Evolutionary conservation across 352 stramenopile species (phyloP).

Genomic region (Phytophthora rubi): DNA sequence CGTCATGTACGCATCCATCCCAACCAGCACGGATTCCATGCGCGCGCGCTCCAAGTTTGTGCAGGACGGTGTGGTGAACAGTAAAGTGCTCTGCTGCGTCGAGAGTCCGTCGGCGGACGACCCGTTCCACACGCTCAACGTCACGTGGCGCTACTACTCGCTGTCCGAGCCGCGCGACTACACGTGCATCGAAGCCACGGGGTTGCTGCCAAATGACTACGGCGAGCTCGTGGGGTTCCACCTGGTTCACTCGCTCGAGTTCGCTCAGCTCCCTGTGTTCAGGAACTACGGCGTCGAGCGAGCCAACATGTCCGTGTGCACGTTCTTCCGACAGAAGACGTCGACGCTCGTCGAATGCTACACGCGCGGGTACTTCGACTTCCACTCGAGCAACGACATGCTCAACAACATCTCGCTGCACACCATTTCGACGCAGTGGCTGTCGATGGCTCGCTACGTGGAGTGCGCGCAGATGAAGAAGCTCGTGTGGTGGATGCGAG

Average conservation of each 20-base stretch:
- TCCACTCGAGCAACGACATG: constrained; percentile 46
- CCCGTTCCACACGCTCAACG: constrained; percentile 55
- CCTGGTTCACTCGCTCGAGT: constrained; percentile 62
- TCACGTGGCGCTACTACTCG: constrained; percentile 59
- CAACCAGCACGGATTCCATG: constrained; percentile 45
- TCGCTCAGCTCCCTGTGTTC: constrained; percentile 48
- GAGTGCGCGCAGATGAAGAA: constrained; percentile 59
- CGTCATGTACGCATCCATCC: constrained; percentile 59
- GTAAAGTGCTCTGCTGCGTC: constrained; percentile 39
- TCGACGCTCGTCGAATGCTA: constrained; percentile 48
- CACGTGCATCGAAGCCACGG: constrained; percentile 62
- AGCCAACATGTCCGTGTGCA: constrained; percentile 56
- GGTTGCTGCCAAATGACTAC: constrained; percentile 40
- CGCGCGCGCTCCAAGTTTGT: constrained; percentile 52
- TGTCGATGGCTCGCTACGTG: constrained; percentile 43
- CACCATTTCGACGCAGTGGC: constrained; percentile 50
- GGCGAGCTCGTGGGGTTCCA: constrained; percentile 63
- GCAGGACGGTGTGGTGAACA: constrained; percentile 50
- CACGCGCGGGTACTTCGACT: constrained; percentile 55
- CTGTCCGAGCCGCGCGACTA: constrained; percentile 56
- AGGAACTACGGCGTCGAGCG: constrained; percentile 43
- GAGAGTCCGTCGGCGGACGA: constrained; percentile 44
- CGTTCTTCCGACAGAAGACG: constrained; percentile 48
- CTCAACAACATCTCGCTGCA: constrained; percentile 57
- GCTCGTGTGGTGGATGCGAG: constrained; percentile 49